Conservation (phyloP, 2,329 filamentous ascomycete species). For the Ascochyta clinopodiicola region DNA sequence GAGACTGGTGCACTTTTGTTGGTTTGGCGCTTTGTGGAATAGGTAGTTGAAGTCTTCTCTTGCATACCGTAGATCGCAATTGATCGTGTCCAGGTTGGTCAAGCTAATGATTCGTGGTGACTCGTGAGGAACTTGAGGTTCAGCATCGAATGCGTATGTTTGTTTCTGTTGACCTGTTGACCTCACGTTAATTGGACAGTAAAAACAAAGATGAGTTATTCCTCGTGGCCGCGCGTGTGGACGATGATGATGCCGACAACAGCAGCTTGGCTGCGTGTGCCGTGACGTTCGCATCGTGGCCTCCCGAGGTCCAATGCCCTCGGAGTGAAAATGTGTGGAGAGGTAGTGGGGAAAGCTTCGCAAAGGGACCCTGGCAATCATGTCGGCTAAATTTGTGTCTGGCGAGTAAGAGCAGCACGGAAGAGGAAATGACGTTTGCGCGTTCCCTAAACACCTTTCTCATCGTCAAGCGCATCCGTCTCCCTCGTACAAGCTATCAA, state of each 20-base stretch:
- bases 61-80: background rate
- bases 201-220: background rate
- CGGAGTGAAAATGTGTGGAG: slow-evolving; percentile 11
- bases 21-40: slow-evolving; percentile 34
- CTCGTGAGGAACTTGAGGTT: background rate
- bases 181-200: background rate
- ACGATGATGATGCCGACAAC: background rate
- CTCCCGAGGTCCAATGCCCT: slow-evolving; percentile 4
- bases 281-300: slow-evolving; percentile 12
- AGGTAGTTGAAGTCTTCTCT: slow-evolving; percentile 11
- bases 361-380: slow-evolving; percentile 6
- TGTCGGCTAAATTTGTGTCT: slow-evolving; percentile 5
- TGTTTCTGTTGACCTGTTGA: background rate
- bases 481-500: slow-evolving; percentile 5
- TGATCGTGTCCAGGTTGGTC: background rate
- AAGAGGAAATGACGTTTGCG: slow-evolving; percentile 6
- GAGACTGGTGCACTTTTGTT: slow-evolving; percentile 36
- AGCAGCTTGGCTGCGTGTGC: slow-evolving; percentile 9
- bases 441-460: background rate
- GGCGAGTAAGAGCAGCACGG: background rate
- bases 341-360: slow-evolving; percentile 6
- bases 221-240: background rate
- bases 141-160: background rate
- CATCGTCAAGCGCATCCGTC: background rate
- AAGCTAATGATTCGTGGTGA: background rate